Percentiles rank a stretch among this genome's conserved stretches.
phyloP scores from a whole-genome alignment of 2,329 filamentous ascomycete species.

The Monosporascus sp. region DNA sequence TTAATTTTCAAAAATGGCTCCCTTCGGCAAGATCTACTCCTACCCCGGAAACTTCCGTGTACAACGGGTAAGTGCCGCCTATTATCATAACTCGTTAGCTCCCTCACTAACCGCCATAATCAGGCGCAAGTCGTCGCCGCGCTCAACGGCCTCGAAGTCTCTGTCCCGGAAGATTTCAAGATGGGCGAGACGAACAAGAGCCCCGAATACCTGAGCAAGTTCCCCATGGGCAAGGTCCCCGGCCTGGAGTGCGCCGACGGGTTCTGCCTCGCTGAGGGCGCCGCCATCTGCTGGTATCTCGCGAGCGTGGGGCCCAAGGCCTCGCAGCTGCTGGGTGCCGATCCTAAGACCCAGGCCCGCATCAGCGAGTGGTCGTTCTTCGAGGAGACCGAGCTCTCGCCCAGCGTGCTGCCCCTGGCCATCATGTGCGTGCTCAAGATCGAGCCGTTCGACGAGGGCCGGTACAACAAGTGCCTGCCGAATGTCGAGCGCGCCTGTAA shows the following conservation, averaged over 20 bases:
- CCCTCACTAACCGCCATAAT: neutral
- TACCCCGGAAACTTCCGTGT: slow-evolving; percentile 33
- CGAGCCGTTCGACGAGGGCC: slow-evolving; percentile 19
- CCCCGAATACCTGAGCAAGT: slow-evolving; percentile 44
- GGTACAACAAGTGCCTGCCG: slow-evolving; percentile 12
- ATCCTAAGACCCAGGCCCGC: slow-evolving; percentile 32
- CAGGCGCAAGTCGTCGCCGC: slow-evolving; percentile 31
- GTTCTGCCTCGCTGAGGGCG: slow-evolving; percentile 38
- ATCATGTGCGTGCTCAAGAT: slow-evolving; percentile 26
- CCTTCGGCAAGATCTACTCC: slow-evolving; percentile 34
- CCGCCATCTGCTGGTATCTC: slow-evolving; percentile 42
- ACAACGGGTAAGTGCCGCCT: slow-evolving; percentile 24
- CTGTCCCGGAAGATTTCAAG: slow-evolving; percentile 30
- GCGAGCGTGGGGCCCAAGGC: slow-evolving; percentile 39
- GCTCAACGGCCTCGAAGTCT: slow-evolving; percentile 35
- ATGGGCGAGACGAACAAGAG: slow-evolving; percentile 36
- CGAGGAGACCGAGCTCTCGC: slow-evolving; percentile 30
- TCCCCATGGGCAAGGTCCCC: slow-evolving; percentile 47
- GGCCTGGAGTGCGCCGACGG: slow-evolving; percentile 43
- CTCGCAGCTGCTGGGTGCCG: slow-evolving; percentile 38
- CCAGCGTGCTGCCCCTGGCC: slow-evolving; percentile 14
- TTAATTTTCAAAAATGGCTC: slow-evolving; percentile 26
- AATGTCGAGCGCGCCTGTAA: slow-evolving; percentile 24
- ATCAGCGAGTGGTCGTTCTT: slow-evolving; percentile 43
- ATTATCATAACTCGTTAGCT: no score